Evolutionary conservation across 305 asterid species (phyloP), one percentile per base, ranked within the genome.

Genomic region (Solanum aculeatissimum): DNA sequence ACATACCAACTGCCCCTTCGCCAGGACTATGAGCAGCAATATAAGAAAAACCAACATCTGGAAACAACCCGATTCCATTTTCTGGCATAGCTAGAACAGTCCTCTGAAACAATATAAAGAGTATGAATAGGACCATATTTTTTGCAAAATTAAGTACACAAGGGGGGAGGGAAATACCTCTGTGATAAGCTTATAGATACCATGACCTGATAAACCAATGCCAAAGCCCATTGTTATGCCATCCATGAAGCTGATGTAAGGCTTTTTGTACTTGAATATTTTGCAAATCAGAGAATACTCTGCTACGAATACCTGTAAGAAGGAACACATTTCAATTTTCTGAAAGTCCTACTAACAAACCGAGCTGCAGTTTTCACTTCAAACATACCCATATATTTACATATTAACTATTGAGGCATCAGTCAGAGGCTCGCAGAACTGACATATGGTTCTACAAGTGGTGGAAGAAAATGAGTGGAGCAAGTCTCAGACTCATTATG

Each of bases 181-280:
- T 13, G 99, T 95, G 87, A 96, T 84, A 79, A 96, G 89, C 92
- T 95, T 91, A 87, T 96, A 95, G 47, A 90, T 93, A 81, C 99
- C 99, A 88, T 96, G 99, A 85, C 99, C 98, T 85, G 95, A 96
- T 71, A 96, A 92, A 55, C 98, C 99, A 87, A 96, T 92, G 63
- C 99, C 99, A 87, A 96, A 96, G 60, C 99, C 99, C 99, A 96
- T 96, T n/a, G 99, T 96, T 79, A 96, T 89, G 83, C 99, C 99
- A 91, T 96, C 99, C 98, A 96, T 96, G 91, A 95, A 92, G 90
- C 92, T 88, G 89, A 96, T 92, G 86, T 94, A 96, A 86, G 98
- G 99, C 94, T 95, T 96, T 89, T 91, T 95, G 91, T 95, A 95
- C 82, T 90, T 97, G 81, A 38, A 92, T 14, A 96, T 96, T 87